A percentile compares a stretch with the other conserved stretches of the same genome.
phyloP scores from a whole-genome alignment of 345 rosid species.

The Citrus sp. region DNA sequence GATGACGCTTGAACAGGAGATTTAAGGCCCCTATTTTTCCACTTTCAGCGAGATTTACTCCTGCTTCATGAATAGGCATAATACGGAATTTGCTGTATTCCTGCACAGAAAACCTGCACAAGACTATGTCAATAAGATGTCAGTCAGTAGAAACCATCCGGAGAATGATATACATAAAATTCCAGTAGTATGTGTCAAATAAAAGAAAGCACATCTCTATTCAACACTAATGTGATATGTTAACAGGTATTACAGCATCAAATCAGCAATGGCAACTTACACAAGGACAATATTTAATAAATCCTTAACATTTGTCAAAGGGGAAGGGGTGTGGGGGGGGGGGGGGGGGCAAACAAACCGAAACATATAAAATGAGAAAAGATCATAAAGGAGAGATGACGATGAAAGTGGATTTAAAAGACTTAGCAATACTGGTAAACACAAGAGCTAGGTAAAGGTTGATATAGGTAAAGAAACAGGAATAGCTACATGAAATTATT shows the following conservation, averaged over 20 bases:
- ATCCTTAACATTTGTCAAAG: not conserved
- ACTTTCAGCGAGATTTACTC: slow-evolving; percentile 73
- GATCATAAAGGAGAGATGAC: not conserved
- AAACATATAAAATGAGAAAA: not conserved
- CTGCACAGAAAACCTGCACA: slow-evolving; percentile 81
- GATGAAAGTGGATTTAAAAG: not conserved
- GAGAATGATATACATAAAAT: not conserved
- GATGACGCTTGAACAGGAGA: slow-evolving; percentile 93
- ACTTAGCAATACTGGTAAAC: not conserved
- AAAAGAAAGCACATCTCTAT: not conserved
- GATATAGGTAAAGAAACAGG: not conserved
- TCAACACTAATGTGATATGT: not conserved
- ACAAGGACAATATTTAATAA: not conserved
- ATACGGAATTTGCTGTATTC: slow-evolving; percentile 79
- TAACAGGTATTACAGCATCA: not conserved
- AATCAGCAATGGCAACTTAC: not conserved
- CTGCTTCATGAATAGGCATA: slow-evolving; percentile 64
- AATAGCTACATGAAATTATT: not conserved
- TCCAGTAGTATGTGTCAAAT: not conserved
- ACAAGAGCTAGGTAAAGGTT: not conserved
- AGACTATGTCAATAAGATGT: slow-evolving; percentile 46
- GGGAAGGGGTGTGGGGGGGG: no score
- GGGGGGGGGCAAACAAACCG: not conserved
- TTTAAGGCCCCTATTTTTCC: slow-evolving; percentile 95
- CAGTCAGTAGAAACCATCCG: slow-evolving; percentile 28